Conservation (phyloP, 768 basidiomycete species). For the Pulveroboletus ravenelii region DNA sequence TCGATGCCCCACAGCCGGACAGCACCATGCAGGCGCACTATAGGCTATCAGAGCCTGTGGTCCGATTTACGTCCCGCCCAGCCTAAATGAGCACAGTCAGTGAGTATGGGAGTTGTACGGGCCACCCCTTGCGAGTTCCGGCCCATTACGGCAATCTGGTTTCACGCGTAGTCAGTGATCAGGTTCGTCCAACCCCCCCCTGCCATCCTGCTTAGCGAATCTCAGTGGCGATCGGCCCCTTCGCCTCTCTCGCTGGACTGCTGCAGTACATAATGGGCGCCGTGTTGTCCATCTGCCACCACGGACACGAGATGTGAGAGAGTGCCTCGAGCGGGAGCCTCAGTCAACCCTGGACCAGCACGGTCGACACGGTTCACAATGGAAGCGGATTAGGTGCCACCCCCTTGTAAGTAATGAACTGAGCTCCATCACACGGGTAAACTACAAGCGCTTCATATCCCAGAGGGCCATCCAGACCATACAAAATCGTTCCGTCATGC, state of each 20-base stretch:
- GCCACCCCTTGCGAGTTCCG: not conserved
- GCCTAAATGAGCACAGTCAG: not conserved
- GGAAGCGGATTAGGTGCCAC: conserved; percentile 16
- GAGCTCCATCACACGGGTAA: conserved; percentile 12
- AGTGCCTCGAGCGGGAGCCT: not conserved
- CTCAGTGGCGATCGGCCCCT: conserved; percentile 16
- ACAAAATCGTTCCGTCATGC: too few relatives aligned
- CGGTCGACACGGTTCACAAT: conserved; percentile 8
- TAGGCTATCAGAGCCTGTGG: not conserved
- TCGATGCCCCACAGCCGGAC: not conserved
- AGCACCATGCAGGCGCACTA: not conserved
- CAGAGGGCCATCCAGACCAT: too few relatives aligned
- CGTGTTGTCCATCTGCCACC: not conserved
- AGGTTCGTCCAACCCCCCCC: conserved; percentile 13
- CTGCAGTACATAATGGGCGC: conserved; percentile 15
- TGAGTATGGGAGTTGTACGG: not conserved
- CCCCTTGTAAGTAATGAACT: too few relatives aligned
- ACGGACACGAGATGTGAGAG: conserved; percentile 5
- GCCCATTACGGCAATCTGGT: conserved; percentile 26
- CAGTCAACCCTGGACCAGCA: conserved; percentile 9
- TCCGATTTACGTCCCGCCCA: not conserved
- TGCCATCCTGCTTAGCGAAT: conserved; percentile 15
- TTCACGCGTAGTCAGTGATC: conserved; percentile 3
- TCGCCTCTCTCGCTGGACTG: conserved; percentile 4
- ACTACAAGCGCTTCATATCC: not conserved